Conservation (phyloP, 495 filamentous ascomycete species). For the Xylaria nigripes region DNA sequence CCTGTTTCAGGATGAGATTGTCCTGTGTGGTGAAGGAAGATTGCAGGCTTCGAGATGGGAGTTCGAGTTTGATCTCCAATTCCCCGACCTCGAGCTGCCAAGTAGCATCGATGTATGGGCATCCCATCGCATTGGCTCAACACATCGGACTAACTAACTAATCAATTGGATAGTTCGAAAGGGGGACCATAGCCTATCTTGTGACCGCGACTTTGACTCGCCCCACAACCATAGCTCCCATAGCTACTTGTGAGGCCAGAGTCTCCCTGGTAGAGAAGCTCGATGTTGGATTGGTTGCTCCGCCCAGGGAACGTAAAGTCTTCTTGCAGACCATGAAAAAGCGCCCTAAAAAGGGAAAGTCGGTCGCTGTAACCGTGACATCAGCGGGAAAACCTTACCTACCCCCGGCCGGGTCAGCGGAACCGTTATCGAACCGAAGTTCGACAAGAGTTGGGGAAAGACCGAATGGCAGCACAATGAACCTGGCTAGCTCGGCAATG, state of each 20-base stretch:
- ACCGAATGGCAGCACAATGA: conserved; percentile 35
- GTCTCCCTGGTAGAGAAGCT: conserved; percentile 67
- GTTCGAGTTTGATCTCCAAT: conserved; percentile 82
- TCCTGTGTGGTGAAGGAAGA: conserved; percentile 83
- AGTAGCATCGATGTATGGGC: conserved; percentile 85
- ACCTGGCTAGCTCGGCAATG: conserved; percentile 28
- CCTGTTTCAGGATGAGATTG: conserved; percentile 83
- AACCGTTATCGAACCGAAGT: conserved; percentile 30
- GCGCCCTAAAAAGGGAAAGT: conserved; percentile 46
- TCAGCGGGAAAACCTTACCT: conserved; percentile 12
- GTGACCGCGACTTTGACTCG: conserved; percentile 83
- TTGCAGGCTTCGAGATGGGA: conserved; percentile 80
- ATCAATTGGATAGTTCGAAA: conserved; percentile 64
- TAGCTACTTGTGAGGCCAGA: conserved; percentile 67
- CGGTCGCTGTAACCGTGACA: conserved; percentile 18
- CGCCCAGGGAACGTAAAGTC: conserved; percentile 62
- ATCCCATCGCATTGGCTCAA: background rate
- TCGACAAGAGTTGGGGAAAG: conserved; percentile 34
- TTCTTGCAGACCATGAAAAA: conserved; percentile 67
- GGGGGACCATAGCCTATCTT: conserved; percentile 85
- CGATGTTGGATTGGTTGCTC: conserved; percentile 45
- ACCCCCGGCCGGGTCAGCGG: conserved; percentile 21
- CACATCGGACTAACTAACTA: conserved; percentile 17
- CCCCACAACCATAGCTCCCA: conserved; percentile 78
- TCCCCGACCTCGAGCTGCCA: conserved; percentile 70